These are phyloP conservation scores for Exidia glandulosa DNA, from an alignment of 768 basidiomycete genomes.

Conservation along the genomic window DNA sequence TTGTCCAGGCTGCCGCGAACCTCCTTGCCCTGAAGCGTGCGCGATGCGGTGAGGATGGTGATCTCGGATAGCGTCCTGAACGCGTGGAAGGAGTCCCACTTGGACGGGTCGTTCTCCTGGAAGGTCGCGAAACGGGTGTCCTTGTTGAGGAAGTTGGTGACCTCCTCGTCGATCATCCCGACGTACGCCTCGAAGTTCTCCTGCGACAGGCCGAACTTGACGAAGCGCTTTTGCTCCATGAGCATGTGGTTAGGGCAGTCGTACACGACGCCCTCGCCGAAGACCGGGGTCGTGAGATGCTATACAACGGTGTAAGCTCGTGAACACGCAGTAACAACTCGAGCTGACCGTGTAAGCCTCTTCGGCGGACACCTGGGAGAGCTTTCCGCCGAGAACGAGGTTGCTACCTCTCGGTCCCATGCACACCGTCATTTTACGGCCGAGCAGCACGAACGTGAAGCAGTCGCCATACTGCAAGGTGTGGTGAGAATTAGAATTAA, in stretches of 20 bases:
- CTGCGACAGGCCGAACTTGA: conserved; percentile 88
- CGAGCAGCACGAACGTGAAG: conserved; percentile 91
- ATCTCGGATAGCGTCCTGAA: conserved; percentile 71
- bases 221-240: conserved; percentile 99
- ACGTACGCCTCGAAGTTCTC: conserved; percentile 85
- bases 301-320: conserved; percentile 19
- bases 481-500: neutral
- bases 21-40: conserved; percentile 88
- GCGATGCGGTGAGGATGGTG: conserved; percentile 87
- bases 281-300: conserved; percentile 90
- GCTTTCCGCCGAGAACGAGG: conserved; percentile 88
- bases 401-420: conserved; percentile 89
- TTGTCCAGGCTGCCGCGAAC: conserved; percentile 72
- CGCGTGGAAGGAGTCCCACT: conserved; percentile 72
- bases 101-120: conserved; percentile 54
- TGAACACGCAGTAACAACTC: neutral
- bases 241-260: conserved; percentile 92
- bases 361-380: conserved; percentile 85
- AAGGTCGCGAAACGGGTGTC: conserved; percentile 53
- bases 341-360: conserved; percentile 83
- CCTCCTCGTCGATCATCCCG: conserved; percentile 65
- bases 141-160: conserved; percentile 54
- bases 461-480: conserved; percentile 75
- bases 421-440: conserved; percentile 82
- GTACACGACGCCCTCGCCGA: conserved; percentile 96